Conservation (phyloP, 164 flowering plant genomes). For the Vitis labrusca region DNA sequence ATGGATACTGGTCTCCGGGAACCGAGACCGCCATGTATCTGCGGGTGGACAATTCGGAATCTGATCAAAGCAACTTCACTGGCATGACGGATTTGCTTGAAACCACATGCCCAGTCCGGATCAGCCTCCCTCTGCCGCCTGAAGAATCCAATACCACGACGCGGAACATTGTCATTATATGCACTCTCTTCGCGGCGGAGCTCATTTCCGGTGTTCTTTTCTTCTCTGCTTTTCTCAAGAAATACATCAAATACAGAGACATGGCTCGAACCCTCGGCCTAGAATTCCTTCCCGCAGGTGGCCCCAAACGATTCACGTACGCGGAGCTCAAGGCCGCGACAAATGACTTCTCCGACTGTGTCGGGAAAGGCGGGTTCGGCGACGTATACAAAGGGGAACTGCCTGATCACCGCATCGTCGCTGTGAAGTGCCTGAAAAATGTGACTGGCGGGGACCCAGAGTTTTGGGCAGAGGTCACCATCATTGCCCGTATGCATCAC, state of each 20-base stretch:
- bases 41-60: conserved; percentile 43
- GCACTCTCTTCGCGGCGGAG: conserved; percentile 60
- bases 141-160: conserved; percentile 39
- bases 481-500: conserved; percentile 86
- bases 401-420: conserved; percentile 59
- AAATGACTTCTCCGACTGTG: conserved; percentile 45
- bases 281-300: conserved; percentile 65
- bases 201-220: conserved; percentile 54
- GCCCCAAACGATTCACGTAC: conserved; percentile 66
- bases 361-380: conserved; percentile 79
- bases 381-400: conserved; percentile 64
- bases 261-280: conserved; percentile 73
- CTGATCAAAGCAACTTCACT: conserved; percentile 42
- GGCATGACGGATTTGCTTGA: conserved; percentile 53
- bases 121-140: conserved; percentile 61
- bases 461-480: conserved; percentile 88
- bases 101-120: conserved; percentile 51
- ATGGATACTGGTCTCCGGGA: conserved; percentile 76
- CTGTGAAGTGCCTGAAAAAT: conserved; percentile 56
- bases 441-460: conserved; percentile 57
- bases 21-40: conserved; percentile 43
- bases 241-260: conserved; percentile 64
- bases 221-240: conserved; percentile 69
- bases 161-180: conserved; percentile 53
- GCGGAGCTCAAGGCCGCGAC: conserved; percentile 69